Conservation (phyloP, 352 stramenopile genomes). For the Phytophthora boehmeriae region DNA sequence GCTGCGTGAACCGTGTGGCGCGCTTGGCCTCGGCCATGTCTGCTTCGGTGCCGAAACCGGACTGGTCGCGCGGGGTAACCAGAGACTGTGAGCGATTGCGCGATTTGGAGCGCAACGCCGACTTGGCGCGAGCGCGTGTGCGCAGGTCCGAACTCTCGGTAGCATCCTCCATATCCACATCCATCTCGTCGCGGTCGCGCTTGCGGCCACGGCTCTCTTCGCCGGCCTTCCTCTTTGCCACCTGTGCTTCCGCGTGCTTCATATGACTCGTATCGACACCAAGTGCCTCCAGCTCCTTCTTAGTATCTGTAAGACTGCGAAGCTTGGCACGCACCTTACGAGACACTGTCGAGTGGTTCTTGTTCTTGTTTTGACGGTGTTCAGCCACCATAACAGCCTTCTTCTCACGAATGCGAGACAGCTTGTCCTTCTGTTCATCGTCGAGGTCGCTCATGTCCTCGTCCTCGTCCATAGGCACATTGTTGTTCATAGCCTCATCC, state of each 20-base stretch:
- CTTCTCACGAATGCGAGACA: conserved; percentile 83
- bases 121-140: conserved; percentile 77
- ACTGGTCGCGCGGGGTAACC: conserved; percentile 73
- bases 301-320: conserved; percentile 79
- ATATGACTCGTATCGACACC: conserved; percentile 92
- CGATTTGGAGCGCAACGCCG: conserved; percentile 73
- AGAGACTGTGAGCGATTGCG: conserved; percentile 84
- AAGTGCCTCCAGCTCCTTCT: conserved; percentile 91
- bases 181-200: conserved; percentile 81
- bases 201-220: conserved; percentile 87
- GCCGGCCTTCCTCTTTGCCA: conserved; percentile 65
- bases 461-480: conserved; percentile 89
- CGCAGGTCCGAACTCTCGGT: conserved; percentile 77
- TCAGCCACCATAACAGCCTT: conserved; percentile 84
- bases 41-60: conserved; percentile 66
- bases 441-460: conserved; percentile 93
- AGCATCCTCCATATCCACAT: conserved; percentile 90
- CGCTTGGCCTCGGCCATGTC: conserved; percentile 49
- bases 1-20: conserved; percentile 64
- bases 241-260: conserved; percentile 84
- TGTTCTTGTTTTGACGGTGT: conserved; percentile 95
- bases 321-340: conserved; percentile 86
- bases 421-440: conserved; percentile 95
- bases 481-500: conserved; percentile 93
- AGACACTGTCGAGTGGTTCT: conserved; percentile 92